These are phyloP conservation scores for Gliomastix tumulicola DNA, from an alignment of 2,329 filamentous ascomycete species.

Conservation along the genomic window DNA sequence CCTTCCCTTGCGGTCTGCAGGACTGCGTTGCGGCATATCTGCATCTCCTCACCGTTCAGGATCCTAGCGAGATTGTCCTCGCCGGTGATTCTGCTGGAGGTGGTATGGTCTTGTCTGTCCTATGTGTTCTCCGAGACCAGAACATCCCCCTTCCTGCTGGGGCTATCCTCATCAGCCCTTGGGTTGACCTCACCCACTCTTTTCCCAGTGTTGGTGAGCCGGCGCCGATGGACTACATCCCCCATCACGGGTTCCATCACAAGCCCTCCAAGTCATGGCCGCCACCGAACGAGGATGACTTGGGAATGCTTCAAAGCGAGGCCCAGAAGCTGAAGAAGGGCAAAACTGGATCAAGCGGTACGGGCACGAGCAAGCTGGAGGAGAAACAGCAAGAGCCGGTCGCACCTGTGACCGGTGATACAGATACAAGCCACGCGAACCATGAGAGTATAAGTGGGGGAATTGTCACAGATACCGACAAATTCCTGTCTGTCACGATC, in stretches of 20 bases:
- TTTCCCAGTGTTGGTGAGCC: conserved; percentile 81
- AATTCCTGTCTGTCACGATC: conserved; percentile 56
- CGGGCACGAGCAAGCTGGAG: conserved; percentile 9
- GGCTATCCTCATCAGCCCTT: conserved; percentile 85
- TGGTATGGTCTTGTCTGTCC: conserved; percentile 76
- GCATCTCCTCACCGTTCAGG: conserved; percentile 68
- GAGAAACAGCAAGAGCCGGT: conserved; percentile 25
- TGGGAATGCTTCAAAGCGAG: conserved; percentile 44
- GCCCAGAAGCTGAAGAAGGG: conserved; percentile 31
- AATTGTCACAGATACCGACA: conserved; percentile 15
- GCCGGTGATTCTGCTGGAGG: conserved; percentile 92
- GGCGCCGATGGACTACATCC: conserved; percentile 79
- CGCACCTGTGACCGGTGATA: conserved; percentile 8
- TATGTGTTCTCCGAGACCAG: conserved; percentile 77
- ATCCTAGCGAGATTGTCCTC: conserved; percentile 75
- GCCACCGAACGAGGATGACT: conserved; percentile 75
- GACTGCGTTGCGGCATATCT: conserved; percentile 88
- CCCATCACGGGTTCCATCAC: conserved; percentile 79
- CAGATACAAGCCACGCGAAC: conserved; percentile 14
- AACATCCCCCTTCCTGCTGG: conserved; percentile 81
- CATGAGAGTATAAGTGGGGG: too few species aligned
- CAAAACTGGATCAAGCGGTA: neutral
- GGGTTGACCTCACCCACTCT: conserved; percentile 92
- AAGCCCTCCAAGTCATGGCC: conserved; percentile 90
- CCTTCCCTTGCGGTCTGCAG: conserved; percentile 86